Evolutionary conservation across 768 basidiomycete genomes (phyloP), one percentile per base, ranked within the genome.

Genomic region (Lactifluus subvellereus): DNA sequence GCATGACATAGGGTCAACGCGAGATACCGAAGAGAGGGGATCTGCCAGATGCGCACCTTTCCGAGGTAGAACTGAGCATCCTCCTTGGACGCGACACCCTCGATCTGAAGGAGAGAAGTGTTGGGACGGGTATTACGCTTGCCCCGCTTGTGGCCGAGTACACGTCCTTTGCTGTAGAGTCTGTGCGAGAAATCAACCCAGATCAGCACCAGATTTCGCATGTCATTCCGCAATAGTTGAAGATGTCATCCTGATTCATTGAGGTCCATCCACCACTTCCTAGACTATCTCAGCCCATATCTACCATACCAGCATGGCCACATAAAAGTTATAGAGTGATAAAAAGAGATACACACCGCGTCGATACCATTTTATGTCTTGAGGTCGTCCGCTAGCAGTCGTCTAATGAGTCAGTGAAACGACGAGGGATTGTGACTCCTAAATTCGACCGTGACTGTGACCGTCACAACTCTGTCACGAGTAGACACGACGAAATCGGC

Each of bases 1-100:
- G 27, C 47, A 27, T 20, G 45, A 48, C 35, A n/a, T 14, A 54
- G 6, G 27, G 22, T 59, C 32, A 69, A 42, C 33, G 42, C 27
- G 4, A n/a, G 16, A 22, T 7, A n/a, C 18, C 22, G 33, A 20
- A 11, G 27, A 45, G 1, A 30, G 43, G 30, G 32, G 22, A 14
- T 42, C 30, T 7, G 33, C 22, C 3, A 2, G 33, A 51, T 30
- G 72, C 84, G 70, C 70, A 97, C 94, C 89, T 99, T 99, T 74
- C 97, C 97, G 66, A 98, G 86, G 84, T 99, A 99, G 78, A 94
- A 96, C 75, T 93, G 88, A 45, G 95, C 92, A 73, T 96, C 94
- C 79, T 96, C 85, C 78, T 94, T 91, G 72, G 79, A 87, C 67
- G 86, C 84, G 61, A 98, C 94, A 73, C 96, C 96, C 81, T 99